Evolutionary conservation across 2,329 filamentous ascomycete species (phyloP).

Genomic region (Tothia fuscella): DNA sequence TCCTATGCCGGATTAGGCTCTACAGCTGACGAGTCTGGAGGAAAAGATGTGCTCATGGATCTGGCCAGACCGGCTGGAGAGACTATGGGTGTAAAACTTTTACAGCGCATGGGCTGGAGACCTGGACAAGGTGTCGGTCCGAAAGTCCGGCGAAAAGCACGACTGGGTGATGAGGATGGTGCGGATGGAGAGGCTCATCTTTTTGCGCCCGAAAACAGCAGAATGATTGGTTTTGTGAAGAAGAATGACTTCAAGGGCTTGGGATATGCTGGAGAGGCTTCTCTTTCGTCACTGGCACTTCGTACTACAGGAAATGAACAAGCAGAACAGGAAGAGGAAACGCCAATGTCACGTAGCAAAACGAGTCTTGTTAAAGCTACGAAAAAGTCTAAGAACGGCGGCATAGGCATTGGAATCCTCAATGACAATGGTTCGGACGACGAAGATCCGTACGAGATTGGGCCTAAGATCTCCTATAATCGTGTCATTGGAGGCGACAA

Average conservation of each 20-base stretch:
- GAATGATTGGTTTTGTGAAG: slow-evolving; percentile 51
- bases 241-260: slow-evolving; percentile 62
- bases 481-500: slow-evolving; percentile 70
- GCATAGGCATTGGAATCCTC: slow-evolving; percentile 76
- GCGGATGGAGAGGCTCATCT: slow-evolving; percentile 46
- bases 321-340: slow-evolving; percentile 23
- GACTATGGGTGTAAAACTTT: slow-evolving; percentile 73
- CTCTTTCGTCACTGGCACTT: slow-evolving; percentile 1
- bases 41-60: slow-evolving; percentile 48
- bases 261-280: slow-evolving; percentile 45
- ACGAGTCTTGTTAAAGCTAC: slow-evolving; percentile 23
- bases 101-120: slow-evolving; percentile 92
- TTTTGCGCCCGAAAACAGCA: slow-evolving; percentile 74
- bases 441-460: slow-evolving; percentile 86
- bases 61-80: slow-evolving; percentile 63
- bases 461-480: slow-evolving; percentile 81
- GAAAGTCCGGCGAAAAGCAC: slow-evolving; percentile 63
- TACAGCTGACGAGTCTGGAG: slow-evolving; percentile 49
- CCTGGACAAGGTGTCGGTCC: slow-evolving; percentile 88
- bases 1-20: slow-evolving; percentile 67
- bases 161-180: slow-evolving; percentile 38
- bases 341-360: slow-evolving; percentile 18
- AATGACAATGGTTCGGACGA: slow-evolving; percentile 94
- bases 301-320: slow-evolving; percentile 16
- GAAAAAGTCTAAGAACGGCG: slow-evolving; percentile 47